These are phyloP conservation scores for Endothia cerciana DNA, from an alignment of 2,329 filamentous ascomycete genomes.

Conservation along the genomic window DNA sequence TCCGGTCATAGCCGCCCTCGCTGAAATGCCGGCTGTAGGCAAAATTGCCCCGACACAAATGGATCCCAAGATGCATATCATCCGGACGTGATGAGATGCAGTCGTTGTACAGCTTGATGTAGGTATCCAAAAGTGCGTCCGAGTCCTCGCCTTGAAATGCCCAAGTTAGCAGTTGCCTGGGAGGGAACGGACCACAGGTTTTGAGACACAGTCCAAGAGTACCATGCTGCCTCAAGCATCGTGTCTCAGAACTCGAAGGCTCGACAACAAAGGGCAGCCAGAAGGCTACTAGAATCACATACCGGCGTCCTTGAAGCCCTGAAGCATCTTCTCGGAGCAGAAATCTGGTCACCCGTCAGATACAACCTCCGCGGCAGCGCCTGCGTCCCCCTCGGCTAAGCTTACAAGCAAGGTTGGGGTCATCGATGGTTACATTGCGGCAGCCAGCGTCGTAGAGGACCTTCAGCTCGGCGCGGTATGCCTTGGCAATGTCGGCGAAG, in stretches of 20 bases:
- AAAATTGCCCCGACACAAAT: constrained; percentile 67
- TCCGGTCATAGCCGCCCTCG: constrained; percentile 66
- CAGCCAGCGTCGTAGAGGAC: constrained; percentile 54
- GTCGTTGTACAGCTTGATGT: constrained; percentile 75
- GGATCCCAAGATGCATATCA: constrained; percentile 73
- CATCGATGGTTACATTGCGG: constrained; percentile 61
- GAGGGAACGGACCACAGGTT: background rate
- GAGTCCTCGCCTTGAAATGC: constrained; percentile 51
- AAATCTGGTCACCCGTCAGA: constrained; percentile 53
- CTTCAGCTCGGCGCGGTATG: constrained; percentile 52
- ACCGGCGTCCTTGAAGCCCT: constrained; percentile 57
- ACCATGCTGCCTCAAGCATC: too few relatives aligned
- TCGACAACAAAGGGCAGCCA: background rate
- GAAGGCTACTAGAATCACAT: background rate
- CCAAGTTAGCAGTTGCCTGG: background rate
- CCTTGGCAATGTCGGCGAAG: constrained; percentile 55
- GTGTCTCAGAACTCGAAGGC: background rate
- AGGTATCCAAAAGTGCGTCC: constrained; percentile 69
- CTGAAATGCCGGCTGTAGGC: constrained; percentile 66
- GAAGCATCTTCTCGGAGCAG: constrained; percentile 69
- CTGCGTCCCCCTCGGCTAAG: background rate
- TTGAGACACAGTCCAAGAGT: too few relatives aligned
- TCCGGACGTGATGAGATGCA: constrained; percentile 63
- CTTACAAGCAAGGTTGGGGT: constrained; percentile 59
- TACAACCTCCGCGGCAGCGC: background rate